Conservation (phyloP, 257 asterid species). For the Plectranthus barbatus region DNA sequence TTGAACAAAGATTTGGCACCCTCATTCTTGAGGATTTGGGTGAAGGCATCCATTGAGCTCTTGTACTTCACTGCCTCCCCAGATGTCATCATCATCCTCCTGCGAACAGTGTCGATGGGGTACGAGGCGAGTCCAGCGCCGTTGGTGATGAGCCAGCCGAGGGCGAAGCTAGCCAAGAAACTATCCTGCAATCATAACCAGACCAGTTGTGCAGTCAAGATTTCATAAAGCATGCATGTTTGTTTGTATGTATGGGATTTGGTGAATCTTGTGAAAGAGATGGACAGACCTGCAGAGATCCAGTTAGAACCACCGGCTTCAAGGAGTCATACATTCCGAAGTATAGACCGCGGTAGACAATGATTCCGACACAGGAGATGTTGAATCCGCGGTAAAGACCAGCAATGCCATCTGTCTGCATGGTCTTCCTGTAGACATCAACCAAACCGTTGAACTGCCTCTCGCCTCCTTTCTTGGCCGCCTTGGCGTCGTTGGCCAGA, state of each 20-base stretch:
- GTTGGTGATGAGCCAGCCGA: conserved; percentile 88
- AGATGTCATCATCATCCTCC: conserved; percentile 98
- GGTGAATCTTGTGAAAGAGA: too few species aligned
- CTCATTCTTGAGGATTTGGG: conserved; percentile 72
- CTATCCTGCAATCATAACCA: conserved; percentile 58
- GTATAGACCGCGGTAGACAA: conserved; percentile 83
- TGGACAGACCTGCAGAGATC: conserved; percentile 52
- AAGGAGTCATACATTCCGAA: conserved; percentile 81
- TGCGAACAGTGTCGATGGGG: conserved; percentile 84
- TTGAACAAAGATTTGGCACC: conserved; percentile 75
- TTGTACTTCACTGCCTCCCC: conserved; percentile 94
- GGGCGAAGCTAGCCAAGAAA: conserved; percentile 89
- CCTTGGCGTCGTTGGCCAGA: conserved; percentile 87
- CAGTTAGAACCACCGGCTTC: conserved; percentile 80
- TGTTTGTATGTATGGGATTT: too few species aligned
- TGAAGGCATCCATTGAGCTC: conserved; percentile 73
- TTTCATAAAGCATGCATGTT: background rate
- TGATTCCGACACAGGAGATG: conserved; percentile 85
- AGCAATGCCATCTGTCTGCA: conserved; percentile 68
- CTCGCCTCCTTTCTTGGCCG: conserved; percentile 89
- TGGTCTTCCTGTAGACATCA: conserved; percentile 74
- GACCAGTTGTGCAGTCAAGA: background rate
- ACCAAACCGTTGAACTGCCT: conserved; percentile 81
- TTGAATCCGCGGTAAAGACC: conserved; percentile 93
- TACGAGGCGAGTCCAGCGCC: conserved; percentile 94